Evolutionary conservation across 1,139 yeast species (phyloP), one percentile per base, ranked within the genome.

Genomic region (Suhomyces bokatorum): DNA sequence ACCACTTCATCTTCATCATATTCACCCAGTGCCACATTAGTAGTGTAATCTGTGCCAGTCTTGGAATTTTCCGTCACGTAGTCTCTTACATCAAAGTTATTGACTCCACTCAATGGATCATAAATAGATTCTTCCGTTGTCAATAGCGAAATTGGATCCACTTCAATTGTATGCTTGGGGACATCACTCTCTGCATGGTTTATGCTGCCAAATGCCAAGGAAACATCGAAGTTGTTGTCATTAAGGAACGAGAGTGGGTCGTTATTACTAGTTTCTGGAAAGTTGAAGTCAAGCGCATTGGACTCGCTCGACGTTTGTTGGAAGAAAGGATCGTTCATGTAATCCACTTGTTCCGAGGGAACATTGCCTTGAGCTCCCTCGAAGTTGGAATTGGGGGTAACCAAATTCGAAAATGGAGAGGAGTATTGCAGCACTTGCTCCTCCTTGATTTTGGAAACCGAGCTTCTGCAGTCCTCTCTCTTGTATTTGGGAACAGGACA

Each of bases 71-170:
- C 41, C 15, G 52, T 52, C 26, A 62, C 14, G 4, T 29, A 34
- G 36, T 70, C 75, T 44, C 68, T 68, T 54, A 71, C 66, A 52
- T 67, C 67, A 51, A 73, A 70, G 33, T 48, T 69, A 59, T 57
- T 56, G 6, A 16, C 27, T 29, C 57, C 64, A 32, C 52, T 56
- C 42, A 82, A 69, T 35, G 88, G 86, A 60, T 85, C 93, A 57
- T 83, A 82, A 43, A 78, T 66, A n/a, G 86, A 80, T 55, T 82
- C 87, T 60, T 85, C 93, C 2, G 83, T 79, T 6, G 75, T 73
- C 47, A 78, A 63, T 32, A 65, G 57, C 22, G 70, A 66, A 31
- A 77, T 56, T 11, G 75, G 70, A 42, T 69, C 73, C 7, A 48
- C 47, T 35, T 57, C 59, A 32, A 56, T 41, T 6, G 30, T 10